Evolutionary conservation across 441 rosid genomes (phyloP), one percentile per base, ranked within the genome.

Genomic region (Gossypium trilobum): DNA sequence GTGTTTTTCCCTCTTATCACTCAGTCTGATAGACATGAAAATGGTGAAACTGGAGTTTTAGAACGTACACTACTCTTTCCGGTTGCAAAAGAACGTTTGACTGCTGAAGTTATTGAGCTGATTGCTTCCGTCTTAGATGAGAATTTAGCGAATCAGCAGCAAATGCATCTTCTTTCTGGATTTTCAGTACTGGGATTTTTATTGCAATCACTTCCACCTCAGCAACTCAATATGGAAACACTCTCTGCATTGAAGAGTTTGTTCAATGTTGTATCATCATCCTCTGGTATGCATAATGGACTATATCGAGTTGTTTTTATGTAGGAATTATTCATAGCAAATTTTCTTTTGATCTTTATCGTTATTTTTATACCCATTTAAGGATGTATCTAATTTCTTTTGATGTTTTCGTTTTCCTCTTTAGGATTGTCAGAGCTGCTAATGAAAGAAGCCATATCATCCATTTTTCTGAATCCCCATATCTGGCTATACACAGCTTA

Each of bases 111-210:
- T 74, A 84, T 92, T 78, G 96, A 92, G 77, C 95, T 95, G 75
- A 91, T 95, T 79, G 92, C 98, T 82, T 95, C 97, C 62, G 93
- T 95, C 72, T 85, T 95, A 67, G 98, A 95, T 82, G 99, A 92
- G 73, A 92, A 95, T 84, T 81, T 92, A 67, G 90, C 90, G 79
- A 95, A 92, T 82, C 98, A 90, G 82, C 98, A 92, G 74, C 98
- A 95, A 81, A 95, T 95, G 98, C 91, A 88, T 85, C 87, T 91
- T 80, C 96, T 95, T 77, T 91, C 95, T 70, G 99, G 99, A 83
- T 95, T 92, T 77, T 81, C 90, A 71, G 83, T 95, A 62, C 87
- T 95, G 79, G 99, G 99, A 74, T 92, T 92, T 78, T 84, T 95
- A 59, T 79, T 95, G 89, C 98, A 90, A 84, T 92, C 99, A 58